phyloP scores from a whole-genome alignment of 306 rosid species.

The Dryas drummondii region DNA sequence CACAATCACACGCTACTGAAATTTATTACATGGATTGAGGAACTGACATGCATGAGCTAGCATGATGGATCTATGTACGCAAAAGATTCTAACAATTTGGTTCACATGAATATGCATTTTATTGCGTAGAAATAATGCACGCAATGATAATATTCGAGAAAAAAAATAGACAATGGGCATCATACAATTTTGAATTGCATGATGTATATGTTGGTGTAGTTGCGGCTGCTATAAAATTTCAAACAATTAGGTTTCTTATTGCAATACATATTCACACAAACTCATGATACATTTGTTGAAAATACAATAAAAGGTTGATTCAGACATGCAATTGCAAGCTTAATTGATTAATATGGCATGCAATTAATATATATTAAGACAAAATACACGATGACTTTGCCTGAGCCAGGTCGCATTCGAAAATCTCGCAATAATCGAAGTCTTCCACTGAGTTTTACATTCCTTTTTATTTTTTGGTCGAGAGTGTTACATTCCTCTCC shows the following conservation, averaged over 20 bases:
- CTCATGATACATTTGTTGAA: constrained; percentile 4
- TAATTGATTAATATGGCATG: neutral
- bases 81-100: constrained; percentile 17
- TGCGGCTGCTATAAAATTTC: neutral
- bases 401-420: neutral
- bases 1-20: no score
- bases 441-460: neutral
- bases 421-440: neutral
- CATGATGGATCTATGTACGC: neutral
- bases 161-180: constrained; percentile 12
- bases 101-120: neutral
- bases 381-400: no score
- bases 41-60: neutral
- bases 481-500: no score
- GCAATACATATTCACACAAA: neutral
- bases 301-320: neutral
- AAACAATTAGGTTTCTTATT: neutral
- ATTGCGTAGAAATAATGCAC: constrained; percentile 18
- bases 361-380: neutral
- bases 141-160: constrained; percentile 35
- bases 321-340: neutral
- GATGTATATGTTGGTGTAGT: constrained; percentile 21
- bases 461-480: no score
- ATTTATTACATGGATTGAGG: neutral
- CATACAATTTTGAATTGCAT: constrained; percentile 12